Percentiles rank a stretch among this genome's conserved stretches.
phyloP scores from a whole-genome alignment of 306 rosid genomes.

The Senna siamea region DNA sequence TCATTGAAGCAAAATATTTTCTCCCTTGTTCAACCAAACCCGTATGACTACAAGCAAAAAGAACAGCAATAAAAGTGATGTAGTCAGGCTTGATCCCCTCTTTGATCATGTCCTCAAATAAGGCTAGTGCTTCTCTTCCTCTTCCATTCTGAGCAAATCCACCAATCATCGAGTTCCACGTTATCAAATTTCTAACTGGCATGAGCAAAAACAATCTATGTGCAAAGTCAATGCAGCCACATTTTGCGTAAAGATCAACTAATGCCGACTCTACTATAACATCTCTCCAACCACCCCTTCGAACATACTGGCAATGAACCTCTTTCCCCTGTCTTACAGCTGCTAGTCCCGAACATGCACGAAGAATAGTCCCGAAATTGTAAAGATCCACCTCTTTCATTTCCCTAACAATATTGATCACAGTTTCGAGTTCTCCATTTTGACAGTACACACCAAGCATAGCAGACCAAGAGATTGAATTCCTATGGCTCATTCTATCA shows the following conservation, averaged over 20 bases:
- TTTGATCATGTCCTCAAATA: conserved; percentile 64
- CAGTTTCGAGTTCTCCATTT: conserved; percentile 63
- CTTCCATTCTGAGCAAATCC: conserved; percentile 91
- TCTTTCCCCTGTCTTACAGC: conserved; percentile 83
- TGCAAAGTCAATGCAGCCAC: conserved; percentile 73
- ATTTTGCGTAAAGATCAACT: conserved; percentile 85
- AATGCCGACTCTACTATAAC: conserved; percentile 87
- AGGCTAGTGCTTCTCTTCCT: conserved; percentile 60
- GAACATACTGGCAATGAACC: conserved; percentile 81
- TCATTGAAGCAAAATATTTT: conserved; percentile 61
- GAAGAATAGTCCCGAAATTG: conserved; percentile 71
- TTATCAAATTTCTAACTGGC: conserved; percentile 74
- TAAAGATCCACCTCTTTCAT: conserved; percentile 63
- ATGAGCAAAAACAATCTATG: conserved; percentile 54
- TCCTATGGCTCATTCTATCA: conserved; percentile 66
- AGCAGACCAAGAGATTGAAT: conserved; percentile 78
- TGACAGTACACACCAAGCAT: conserved; percentile 83
- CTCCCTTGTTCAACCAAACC: conserved; percentile 86
- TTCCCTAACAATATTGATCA: conserved; percentile 66
- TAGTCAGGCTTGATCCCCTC: conserved; percentile 72
- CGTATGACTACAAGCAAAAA: conserved; percentile 91
- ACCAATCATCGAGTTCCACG: conserved; percentile 86
- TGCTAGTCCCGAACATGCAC: conserved; percentile 78
- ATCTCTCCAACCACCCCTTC: conserved; percentile 80
- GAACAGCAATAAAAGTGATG: conserved; percentile 73